Evolutionary conservation across 2,329 filamentous ascomycete species (phyloP).

Genomic region (Colletotrichum sp.): DNA sequence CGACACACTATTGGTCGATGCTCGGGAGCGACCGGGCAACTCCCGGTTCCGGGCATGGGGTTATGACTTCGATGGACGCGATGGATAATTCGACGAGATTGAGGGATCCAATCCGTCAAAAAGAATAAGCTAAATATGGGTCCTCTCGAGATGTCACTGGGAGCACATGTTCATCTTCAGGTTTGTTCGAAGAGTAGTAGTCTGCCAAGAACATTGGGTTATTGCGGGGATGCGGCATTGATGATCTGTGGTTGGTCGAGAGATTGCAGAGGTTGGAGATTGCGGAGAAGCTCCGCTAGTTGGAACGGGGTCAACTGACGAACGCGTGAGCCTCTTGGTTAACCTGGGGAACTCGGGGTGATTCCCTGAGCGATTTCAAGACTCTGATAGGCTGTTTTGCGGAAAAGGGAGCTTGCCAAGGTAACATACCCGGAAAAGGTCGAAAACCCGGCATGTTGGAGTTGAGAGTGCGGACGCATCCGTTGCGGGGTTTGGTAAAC

Average conservation of each 20-base stretch:
- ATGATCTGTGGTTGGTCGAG: background rate
- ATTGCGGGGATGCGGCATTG: conserved; percentile 14
- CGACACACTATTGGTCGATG: background rate
- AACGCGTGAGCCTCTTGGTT: background rate
- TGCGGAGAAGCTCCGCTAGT: conserved; percentile 10
- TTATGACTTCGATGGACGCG: background rate
- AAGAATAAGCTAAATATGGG: background rate
- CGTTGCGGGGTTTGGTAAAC: background rate
- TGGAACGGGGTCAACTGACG: background rate
- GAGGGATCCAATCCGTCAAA: background rate
- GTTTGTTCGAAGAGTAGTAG: background rate
- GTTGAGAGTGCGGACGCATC: background rate
- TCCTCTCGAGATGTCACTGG: background rate
- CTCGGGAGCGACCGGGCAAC: background rate
- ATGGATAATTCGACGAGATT: background rate
- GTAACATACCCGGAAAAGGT: background rate
- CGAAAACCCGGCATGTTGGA: background rate
- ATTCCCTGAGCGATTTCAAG: background rate
- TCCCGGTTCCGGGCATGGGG: background rate
- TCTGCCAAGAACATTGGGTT: background rate
- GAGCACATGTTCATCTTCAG: background rate
- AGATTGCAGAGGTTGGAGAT: background rate
- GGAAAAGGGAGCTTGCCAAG: background rate
- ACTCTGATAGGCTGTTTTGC: conserved; percentile 28
- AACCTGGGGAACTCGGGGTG: background rate